Conservation (phyloP, 345 rosid genomes). For the Populus tremula region DNA sequence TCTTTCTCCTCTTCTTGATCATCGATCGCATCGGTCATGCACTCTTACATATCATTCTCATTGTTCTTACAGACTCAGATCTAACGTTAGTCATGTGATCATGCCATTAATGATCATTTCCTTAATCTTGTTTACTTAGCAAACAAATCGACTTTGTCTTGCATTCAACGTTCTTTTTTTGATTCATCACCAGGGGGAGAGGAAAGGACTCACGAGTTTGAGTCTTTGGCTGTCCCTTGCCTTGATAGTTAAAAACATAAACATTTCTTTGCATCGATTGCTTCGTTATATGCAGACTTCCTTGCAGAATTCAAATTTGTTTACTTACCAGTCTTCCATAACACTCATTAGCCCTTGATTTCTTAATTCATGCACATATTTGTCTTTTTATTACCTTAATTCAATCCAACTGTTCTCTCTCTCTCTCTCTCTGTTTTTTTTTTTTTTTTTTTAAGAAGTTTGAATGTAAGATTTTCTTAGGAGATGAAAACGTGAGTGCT, state of each 20-base stretch:
- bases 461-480: too few species aligned
- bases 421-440: too few species aligned
- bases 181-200: background rate
- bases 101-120: background rate
- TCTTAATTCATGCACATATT: too few species aligned
- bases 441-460: background rate
- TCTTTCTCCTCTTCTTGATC: background rate
- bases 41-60: background rate
- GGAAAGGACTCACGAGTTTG: background rate
- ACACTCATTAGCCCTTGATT: background rate
- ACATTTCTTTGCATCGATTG: background rate
- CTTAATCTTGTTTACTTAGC: background rate
- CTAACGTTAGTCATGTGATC: background rate
- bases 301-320: background rate
- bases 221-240: background rate
- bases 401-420: background rate
- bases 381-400: background rate
- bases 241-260: background rate
- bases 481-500: background rate
- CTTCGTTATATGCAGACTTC: background rate
- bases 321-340: background rate
- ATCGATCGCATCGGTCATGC: background rate
- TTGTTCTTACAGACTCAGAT: background rate
- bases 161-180: background rate
- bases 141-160: background rate